phyloP scores from a whole-genome alignment of 345 rosid genomes.

The Eucalyptus curtisii region DNA sequence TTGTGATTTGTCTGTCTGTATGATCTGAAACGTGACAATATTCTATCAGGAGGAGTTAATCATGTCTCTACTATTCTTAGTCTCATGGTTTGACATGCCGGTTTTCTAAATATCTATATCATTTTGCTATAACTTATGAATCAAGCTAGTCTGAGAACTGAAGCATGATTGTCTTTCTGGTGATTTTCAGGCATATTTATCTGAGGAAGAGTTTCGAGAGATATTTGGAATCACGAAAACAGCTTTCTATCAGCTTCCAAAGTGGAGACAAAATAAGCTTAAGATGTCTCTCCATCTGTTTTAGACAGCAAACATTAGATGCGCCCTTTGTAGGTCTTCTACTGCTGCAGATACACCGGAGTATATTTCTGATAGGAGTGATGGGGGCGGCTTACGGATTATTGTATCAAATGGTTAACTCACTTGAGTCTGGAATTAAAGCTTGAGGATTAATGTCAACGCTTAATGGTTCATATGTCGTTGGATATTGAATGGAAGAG shows the following conservation, averaged over 20 bases:
- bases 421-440: not conserved
- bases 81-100: not conserved
- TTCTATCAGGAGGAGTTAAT: not conserved
- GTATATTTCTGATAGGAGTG: not conserved
- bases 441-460: not conserved
- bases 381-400: not conserved
- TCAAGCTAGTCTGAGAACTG: not conserved
- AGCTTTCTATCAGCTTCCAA: constrained; percentile 45
- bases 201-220: constrained; percentile 44
- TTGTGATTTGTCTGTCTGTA: not conserved
- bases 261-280: constrained; percentile 70
- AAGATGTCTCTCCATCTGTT: constrained; percentile 51
- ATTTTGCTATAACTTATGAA: not conserved
- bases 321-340: not conserved
- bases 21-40: not conserved
- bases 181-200: constrained; percentile 36
- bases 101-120: not conserved
- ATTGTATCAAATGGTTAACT: not conserved
- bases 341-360: not conserved
- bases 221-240: constrained; percentile 29
- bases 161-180: not conserved
- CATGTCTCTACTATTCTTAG: not conserved
- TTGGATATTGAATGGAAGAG: not conserved
- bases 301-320: constrained; percentile 1
- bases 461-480: not conserved